Conservation (phyloP, 495 filamentous ascomycete species). For the Rusavskia elegans region DNA sequence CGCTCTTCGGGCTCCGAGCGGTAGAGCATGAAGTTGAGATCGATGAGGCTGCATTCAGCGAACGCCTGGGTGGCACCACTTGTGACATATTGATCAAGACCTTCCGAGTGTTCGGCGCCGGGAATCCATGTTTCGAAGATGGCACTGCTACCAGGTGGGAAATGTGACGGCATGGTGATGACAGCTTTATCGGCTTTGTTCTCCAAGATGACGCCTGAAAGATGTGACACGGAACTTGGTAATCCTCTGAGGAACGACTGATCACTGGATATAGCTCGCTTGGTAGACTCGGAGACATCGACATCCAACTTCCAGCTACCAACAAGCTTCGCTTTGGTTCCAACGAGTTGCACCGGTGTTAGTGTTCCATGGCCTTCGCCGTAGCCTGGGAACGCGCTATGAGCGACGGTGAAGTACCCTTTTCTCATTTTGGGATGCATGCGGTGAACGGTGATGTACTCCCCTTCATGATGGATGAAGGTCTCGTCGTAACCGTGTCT, state of each 20-base stretch:
- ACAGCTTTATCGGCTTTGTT: conserved; percentile 50
- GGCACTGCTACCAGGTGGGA: conserved; percentile 86
- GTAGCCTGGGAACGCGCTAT: conserved; percentile 84
- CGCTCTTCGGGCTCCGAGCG: conserved; percentile 84
- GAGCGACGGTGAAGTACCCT: conserved; percentile 87
- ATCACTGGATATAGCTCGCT: conserved; percentile 46
- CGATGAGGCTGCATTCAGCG: conserved; percentile 50
- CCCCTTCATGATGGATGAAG: conserved; percentile 86
- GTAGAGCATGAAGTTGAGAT: conserved; percentile 87
- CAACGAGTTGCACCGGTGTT: conserved; percentile 56
- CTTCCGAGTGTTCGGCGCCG: conserved; percentile 57
- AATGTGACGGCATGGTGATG: conserved; percentile 63
- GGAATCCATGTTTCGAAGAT: conserved; percentile 94
- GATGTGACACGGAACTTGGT: conserved; percentile 56
- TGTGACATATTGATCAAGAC: conserved; percentile 69
- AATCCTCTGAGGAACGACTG: conserved; percentile 59
- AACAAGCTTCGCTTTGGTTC: conserved; percentile 58
- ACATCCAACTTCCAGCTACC: conserved; percentile 85
- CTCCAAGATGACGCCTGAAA: conserved; percentile 57
- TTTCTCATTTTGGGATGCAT: conserved; percentile 81
- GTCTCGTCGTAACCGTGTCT: conserved; percentile 88
- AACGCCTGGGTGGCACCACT: conserved; percentile 71
- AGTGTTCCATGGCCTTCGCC: conserved; percentile 64
- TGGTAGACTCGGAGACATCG: conserved; percentile 49
- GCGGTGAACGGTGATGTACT: conserved; percentile 92